Percentiles rank a stretch among this genome's conserved stretches.
These are phyloP conservation scores for Fusarium tricinctum DNA, from an alignment of 2,329 filamentous ascomycete genomes.

Conservation along the genomic window DNA sequence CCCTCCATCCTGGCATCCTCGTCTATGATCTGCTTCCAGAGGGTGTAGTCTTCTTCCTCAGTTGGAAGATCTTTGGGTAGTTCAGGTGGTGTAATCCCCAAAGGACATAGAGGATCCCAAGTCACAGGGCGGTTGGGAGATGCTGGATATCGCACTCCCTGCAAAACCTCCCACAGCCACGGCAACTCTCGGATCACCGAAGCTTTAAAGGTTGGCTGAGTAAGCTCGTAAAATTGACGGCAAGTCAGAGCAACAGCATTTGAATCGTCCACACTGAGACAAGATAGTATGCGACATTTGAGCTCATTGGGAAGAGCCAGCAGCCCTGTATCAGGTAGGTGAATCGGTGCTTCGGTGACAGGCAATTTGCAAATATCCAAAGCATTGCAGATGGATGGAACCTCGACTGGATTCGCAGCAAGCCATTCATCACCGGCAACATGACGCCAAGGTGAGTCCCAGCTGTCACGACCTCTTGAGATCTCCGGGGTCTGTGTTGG, in stretches of 20 bases:
- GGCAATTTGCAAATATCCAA: not conserved
- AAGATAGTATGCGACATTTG: not conserved
- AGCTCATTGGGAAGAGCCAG: not conserved
- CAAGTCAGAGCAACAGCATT: not conserved
- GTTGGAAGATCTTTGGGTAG: not conserved
- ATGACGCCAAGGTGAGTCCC: not conserved
- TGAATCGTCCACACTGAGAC: accelerated
- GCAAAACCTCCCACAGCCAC: slow-evolving; percentile 5
- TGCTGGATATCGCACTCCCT: not conserved
- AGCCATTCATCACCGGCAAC: slow-evolving; percentile 2
- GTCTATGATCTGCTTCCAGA: not conserved
- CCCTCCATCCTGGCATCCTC: slow-evolving; percentile 3
- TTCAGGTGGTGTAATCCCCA: not conserved
- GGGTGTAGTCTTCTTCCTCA: accelerated
- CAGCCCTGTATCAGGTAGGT: not conserved
- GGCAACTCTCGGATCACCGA: accelerated
- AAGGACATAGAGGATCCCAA: slow-evolving; percentile 15
- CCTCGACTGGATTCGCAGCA: slow-evolving; percentile 1
- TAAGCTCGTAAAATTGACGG: not conserved
- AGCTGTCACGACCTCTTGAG: not conserved
- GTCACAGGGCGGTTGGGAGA: not conserved
- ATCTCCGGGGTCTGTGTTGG: accelerated
- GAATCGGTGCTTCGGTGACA: accelerated
- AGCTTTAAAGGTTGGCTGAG: not conserved
- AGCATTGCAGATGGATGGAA: not conserved